Percentiles rank a stretch among this genome's conserved stretches.
These are phyloP conservation scores for Sordariomycetes sp. DNA, from an alignment of 2,329 filamentous ascomycete genomes.

Conservation along the genomic window DNA sequence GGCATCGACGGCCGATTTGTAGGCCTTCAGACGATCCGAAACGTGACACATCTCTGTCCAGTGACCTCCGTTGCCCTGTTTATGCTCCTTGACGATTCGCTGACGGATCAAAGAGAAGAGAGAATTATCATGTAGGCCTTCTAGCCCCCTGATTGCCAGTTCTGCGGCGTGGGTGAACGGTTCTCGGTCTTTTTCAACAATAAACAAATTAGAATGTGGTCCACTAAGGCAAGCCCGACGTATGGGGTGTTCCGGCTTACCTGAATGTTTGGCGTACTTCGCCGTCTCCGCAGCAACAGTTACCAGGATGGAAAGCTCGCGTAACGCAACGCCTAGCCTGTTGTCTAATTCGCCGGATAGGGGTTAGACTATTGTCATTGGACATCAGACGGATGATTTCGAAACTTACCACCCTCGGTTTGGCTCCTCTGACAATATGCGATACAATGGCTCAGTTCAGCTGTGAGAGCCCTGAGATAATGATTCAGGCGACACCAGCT, in stretches of 20 bases:
- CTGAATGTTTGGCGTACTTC: background rate
- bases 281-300: background rate
- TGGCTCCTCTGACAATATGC: background rate
- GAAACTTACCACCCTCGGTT: background rate
- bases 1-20: constrained; percentile 8
- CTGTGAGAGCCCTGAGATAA: background rate
- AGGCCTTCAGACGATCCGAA: constrained; percentile 14
- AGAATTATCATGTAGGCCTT: background rate
- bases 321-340: background rate
- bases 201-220: background rate
- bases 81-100: constrained; percentile 11
- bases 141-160: background rate
- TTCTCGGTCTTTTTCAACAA: background rate
- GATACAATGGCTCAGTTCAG: background rate
- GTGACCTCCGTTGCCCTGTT: constrained; percentile 5
- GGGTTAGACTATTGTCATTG: background rate
- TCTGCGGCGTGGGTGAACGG: background rate
- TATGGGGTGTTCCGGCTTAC: background rate
- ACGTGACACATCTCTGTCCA: constrained; percentile 19
- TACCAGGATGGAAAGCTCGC: background rate
- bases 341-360: background rate
- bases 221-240: no score
- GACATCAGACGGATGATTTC: background rate
- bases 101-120: constrained; percentile 9
- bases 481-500: background rate